Evolutionary conservation across 164 flowering plant genomes (phyloP).

Genomic region (Protea cynaroides): DNA sequence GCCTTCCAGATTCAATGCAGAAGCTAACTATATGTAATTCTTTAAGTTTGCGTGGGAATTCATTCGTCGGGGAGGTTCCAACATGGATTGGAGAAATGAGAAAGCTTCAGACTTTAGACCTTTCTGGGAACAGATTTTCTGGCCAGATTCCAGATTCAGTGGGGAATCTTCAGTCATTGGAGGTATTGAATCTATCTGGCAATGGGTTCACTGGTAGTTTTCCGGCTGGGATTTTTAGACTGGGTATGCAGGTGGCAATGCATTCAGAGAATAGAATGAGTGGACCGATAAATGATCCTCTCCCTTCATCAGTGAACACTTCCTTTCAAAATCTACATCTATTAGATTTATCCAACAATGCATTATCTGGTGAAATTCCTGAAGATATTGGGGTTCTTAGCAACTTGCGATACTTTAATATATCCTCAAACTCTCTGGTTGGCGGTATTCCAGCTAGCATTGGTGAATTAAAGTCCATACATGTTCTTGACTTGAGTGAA

Average conservation of each 20-base stretch:
- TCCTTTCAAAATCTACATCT: conserved; percentile 31
- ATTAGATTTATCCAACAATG: conserved; percentile 67
- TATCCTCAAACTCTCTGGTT: conserved; percentile 54
- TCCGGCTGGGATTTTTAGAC: conserved; percentile 66
- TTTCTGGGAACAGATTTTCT: conserved; percentile 66
- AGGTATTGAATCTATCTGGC: conserved; percentile 46
- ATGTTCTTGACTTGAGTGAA: conserved; percentile 64
- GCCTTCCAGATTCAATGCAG: conserved; percentile 59
- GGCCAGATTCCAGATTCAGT: conserved; percentile 57
- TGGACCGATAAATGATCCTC: conserved; percentile 26
- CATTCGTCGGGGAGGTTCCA: conserved; percentile 54
- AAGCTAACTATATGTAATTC: conserved; percentile 49
- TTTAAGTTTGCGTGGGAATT: conserved; percentile 50
- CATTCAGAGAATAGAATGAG: conserved; percentile 30
- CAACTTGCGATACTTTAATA: conserved; percentile 51
- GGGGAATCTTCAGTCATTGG: conserved; percentile 52
- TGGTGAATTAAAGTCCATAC: conserved; percentile 50
- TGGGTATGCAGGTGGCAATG: conserved; percentile 28
- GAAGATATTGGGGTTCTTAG: conserved; percentile 40
- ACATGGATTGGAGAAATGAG: conserved; percentile 73
- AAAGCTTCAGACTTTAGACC: conserved; percentile 64
- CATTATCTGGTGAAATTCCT: conserved; percentile 58
- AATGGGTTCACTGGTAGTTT: conserved; percentile 53
- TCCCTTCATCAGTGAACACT: conserved; percentile 10
- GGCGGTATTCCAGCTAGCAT: conserved; percentile 62